Evolutionary conservation across 2,329 filamentous ascomycete genomes (phyloP).

Genomic region (Paracorniculantispora psalliotae): DNA sequence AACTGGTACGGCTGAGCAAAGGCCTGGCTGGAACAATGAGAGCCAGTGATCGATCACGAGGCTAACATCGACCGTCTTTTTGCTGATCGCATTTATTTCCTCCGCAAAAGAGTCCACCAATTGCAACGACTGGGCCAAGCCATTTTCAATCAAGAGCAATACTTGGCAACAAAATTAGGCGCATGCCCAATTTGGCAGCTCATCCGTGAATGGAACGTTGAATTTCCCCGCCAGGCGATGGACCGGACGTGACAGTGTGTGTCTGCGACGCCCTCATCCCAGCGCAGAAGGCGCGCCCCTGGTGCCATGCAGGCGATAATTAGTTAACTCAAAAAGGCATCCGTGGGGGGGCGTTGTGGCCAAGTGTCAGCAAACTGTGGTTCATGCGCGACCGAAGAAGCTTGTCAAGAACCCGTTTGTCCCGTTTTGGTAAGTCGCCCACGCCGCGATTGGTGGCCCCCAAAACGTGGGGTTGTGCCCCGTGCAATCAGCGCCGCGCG

Average conservation of each 20-base stretch:
- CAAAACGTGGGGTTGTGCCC: background rate
- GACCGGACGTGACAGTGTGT: background rate
- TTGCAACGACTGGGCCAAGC: background rate
- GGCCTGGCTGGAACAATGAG: too few relatives aligned
- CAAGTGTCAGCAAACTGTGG: background rate
- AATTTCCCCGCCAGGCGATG: background rate
- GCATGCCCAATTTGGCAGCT: conserved; percentile 5
- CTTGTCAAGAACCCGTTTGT: background rate
- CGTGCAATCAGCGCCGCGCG: background rate
- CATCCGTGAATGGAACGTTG: conserved; percentile 2
- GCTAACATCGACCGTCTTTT: background rate
- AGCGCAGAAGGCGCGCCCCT: background rate
- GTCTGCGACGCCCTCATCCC: background rate
- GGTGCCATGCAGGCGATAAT: background rate
- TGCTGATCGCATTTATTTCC: background rate
- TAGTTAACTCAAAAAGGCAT: background rate
- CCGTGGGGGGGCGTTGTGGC: background rate
- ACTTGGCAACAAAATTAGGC: background rate
- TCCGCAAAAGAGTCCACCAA: background rate
- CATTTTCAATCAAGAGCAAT: background rate
- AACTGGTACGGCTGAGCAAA: too few relatives aligned
- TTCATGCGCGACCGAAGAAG: background rate
- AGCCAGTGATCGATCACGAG: too few relatives aligned
- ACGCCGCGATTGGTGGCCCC: background rate
- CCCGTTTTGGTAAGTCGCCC: background rate